Conservation (phyloP, 179 eudicot genomes). For the Beta lomatogona region DNA sequence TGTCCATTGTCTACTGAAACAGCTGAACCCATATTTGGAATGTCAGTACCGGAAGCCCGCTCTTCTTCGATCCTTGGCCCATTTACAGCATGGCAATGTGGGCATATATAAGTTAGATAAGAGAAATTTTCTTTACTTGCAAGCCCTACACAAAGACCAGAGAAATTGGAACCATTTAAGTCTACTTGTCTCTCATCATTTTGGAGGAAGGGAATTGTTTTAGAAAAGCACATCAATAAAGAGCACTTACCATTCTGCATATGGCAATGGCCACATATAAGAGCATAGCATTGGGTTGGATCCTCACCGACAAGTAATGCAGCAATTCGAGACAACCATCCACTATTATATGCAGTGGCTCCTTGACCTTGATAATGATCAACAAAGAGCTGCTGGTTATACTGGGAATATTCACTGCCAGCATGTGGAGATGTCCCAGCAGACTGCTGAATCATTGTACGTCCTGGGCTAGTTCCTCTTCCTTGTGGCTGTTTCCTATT, state of each 20-base stretch:
- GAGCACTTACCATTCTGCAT: slow-evolving; percentile 86
- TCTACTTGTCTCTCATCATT: background rate
- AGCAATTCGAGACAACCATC: slow-evolving; percentile 84
- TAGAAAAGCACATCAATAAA: background rate
- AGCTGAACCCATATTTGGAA: slow-evolving; percentile 36
- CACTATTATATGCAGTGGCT: slow-evolving; percentile 54
- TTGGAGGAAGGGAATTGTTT: background rate
- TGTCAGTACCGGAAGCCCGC: slow-evolving; percentile 30
- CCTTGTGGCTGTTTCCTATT: slow-evolving; percentile 62
- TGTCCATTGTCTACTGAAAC: slow-evolving; percentile 24
- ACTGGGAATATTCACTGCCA: slow-evolving; percentile 42
- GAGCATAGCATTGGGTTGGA: slow-evolving; percentile 91
- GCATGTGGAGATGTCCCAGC: slow-evolving; percentile 41
- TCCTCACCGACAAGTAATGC: slow-evolving; percentile 97
- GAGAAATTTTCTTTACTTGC: slow-evolving; percentile 95
- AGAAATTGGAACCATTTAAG: background rate
- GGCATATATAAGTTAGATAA: slow-evolving; percentile 77
- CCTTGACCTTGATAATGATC: slow-evolving; percentile 64
- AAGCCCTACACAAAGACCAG: slow-evolving; percentile 55
- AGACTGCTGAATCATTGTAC: slow-evolving; percentile 39
- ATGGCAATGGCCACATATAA: slow-evolving; percentile 92
- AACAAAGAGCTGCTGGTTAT: slow-evolving; percentile 53
- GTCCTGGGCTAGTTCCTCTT: slow-evolving; percentile 43
- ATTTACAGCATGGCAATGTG: slow-evolving; percentile 84
- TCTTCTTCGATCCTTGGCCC: slow-evolving; percentile 57